Conservation (phyloP, 306 rosid species). For the Gillenia trifoliata region DNA sequence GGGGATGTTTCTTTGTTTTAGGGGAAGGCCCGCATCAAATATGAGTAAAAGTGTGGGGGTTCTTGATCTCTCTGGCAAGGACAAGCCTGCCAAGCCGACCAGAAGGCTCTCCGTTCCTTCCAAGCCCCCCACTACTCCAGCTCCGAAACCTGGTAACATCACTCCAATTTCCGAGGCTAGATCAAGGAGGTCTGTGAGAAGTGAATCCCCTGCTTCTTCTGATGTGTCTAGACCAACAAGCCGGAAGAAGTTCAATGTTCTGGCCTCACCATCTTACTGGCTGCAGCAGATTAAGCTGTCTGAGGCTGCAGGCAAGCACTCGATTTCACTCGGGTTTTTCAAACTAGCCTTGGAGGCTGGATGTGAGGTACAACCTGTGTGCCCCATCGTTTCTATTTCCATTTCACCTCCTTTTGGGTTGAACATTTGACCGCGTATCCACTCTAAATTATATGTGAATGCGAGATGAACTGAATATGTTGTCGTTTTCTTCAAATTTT, state of each 20-base stretch:
- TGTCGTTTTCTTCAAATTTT: background rate
- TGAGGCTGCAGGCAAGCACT: slow-evolving; percentile 71
- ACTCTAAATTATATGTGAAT: background rate
- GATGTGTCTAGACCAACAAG: slow-evolving; percentile 46
- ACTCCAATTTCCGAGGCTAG: slow-evolving; percentile 76
- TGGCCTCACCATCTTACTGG: slow-evolving; percentile 85
- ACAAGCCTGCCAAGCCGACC: slow-evolving; percentile 78
- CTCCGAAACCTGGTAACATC: slow-evolving; percentile 39
- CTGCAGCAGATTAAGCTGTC: slow-evolving; percentile 75
- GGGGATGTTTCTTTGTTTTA: slow-evolving; percentile 21
- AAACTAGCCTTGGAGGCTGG: slow-evolving; percentile 80
- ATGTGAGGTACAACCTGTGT: slow-evolving; percentile 52
- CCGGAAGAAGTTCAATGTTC: slow-evolving; percentile 46
- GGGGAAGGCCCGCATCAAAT: slow-evolving; percentile 49
- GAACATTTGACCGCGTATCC: background rate
- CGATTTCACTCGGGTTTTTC: slow-evolving; percentile 79
- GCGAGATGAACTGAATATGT: background rate
- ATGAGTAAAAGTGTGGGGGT: slow-evolving; percentile 72
- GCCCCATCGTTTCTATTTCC: background rate
- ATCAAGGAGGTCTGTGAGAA: slow-evolving; percentile 39
- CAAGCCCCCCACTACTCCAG: slow-evolving; percentile 49
- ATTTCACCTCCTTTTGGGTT: background rate
- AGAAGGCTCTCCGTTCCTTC: slow-evolving; percentile 77
- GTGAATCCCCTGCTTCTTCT: slow-evolving; percentile 67
- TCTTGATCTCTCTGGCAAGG: slow-evolving; percentile 76